Conservation (phyloP, 1,139 yeast genomes). For the Taphrina sp. region DNA sequence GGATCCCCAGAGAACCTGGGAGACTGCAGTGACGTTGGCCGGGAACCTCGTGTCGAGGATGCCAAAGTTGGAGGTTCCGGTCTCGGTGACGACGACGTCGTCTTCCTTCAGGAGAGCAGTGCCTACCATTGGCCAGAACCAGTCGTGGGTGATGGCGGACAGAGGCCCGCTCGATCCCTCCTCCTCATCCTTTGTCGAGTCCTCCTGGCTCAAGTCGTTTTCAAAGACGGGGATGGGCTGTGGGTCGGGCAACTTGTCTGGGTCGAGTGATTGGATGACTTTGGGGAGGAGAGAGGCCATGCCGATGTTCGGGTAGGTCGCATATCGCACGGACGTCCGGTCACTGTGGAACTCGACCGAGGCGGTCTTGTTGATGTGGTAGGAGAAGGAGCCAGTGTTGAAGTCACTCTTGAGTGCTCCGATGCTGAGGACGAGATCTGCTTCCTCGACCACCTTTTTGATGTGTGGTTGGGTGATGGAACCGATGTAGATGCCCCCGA, state of each 20-base stretch:
- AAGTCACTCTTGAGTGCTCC: slow-evolving; percentile 50
- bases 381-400: slow-evolving; percentile 49
- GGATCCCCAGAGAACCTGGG: slow-evolving; percentile 74
- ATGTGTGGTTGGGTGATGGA: slow-evolving; percentile 51
- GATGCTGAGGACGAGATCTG: slow-evolving; percentile 47
- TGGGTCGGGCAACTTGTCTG: slow-evolving; percentile 42
- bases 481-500: slow-evolving; percentile 67
- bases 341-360: slow-evolving; percentile 49
- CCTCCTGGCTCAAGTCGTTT: slow-evolving; percentile 29
- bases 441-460: slow-evolving; percentile 44
- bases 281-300: slow-evolving; percentile 47
- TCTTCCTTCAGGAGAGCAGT: slow-evolving; percentile 52
- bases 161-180: no score
- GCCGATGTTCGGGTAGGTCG: slow-evolving; percentile 40
- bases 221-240: slow-evolving; percentile 31
- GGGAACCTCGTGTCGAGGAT: slow-evolving; percentile 64
- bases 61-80: slow-evolving; percentile 75
- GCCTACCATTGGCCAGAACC: slow-evolving; percentile 39
- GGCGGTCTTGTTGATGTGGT: slow-evolving; percentile 45
- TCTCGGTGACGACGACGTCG: slow-evolving; percentile 70
- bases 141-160: slow-evolving; percentile 38
- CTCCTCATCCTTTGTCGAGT: slow-evolving; percentile 33
- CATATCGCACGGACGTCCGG: slow-evolving; percentile 51
- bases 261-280: slow-evolving; percentile 46
- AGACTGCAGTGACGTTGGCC: slow-evolving; percentile 51